Conservation (phyloP, 2,329 filamentous ascomycete species). For the Diaporthe sp. region DNA sequence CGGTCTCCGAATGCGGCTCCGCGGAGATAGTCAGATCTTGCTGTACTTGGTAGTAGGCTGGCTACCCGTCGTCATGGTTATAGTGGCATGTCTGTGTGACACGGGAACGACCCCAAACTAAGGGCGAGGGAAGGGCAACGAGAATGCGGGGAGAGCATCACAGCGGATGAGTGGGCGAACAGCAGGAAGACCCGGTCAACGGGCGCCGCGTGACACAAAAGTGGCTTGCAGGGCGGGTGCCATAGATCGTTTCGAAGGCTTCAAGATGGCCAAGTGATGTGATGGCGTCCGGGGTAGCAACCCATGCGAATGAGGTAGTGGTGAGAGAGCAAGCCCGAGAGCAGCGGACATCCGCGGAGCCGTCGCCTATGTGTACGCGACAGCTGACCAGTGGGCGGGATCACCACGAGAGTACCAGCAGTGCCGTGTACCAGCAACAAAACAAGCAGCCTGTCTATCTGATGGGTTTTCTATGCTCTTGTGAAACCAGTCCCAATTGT, state of each 20-base stretch:
- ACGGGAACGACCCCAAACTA: neutral
- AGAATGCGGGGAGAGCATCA: slow-evolving; percentile 13
- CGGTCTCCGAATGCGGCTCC: slow-evolving; percentile 16
- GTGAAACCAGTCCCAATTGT: neutral
- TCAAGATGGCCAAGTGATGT: neutral
- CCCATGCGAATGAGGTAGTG: neutral
- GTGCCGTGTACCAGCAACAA: neutral
- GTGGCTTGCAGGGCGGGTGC: slow-evolving; percentile 5
- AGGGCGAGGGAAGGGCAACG: neutral
- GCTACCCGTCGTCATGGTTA: neutral
- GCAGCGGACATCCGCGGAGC: slow-evolving; percentile 14
- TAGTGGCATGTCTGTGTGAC: neutral
- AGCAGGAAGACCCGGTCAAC: neutral
- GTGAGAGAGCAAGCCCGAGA: neutral
- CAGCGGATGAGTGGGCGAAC: slow-evolving; percentile 23
- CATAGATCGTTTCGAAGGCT: slow-evolving; percentile 12
- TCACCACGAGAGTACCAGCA: neutral
- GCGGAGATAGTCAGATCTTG: slow-evolving; percentile 11
- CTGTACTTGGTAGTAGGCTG: neutral
- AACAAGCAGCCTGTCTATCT: neutral
- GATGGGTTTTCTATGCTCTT: neutral
- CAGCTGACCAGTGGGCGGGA: neutral
- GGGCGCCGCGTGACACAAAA: slow-evolving; percentile 12
- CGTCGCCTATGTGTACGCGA: neutral
- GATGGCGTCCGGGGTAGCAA: neutral